Evolutionary conservation across 495 filamentous ascomycete genomes (phyloP), one percentile per base, ranked within the genome.

Genomic region (Melanomma pulvis-pyrius): DNA sequence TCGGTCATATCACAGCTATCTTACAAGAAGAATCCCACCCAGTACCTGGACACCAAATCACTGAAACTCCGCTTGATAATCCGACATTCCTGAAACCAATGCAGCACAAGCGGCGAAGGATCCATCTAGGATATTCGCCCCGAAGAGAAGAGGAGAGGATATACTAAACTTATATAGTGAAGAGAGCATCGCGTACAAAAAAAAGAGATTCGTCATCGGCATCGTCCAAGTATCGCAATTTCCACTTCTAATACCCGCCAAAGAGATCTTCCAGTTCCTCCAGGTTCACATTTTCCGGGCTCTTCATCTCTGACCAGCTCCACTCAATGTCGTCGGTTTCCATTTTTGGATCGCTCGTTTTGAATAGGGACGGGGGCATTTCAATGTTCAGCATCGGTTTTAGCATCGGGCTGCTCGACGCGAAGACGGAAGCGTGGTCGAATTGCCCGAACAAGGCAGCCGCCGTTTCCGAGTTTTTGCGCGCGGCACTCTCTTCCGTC

Each of bases 211-310:
- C 58, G 65, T 68, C 21, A 52, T 25, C n/a, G 55, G 44, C 29
- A 48, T 56, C 48, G 56, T 65, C 15, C 36, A 22, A 41, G 58
- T 25, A 12, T 61, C 28, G 29, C 58, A 56, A 68, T 61, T 50
- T 70, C 19, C 13, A 25, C 50, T 44, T 26, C 63, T 44, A 71
- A 48, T 63, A 90, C 41, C 83, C 85, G 59, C 86, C 82, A 75
- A 98, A 84, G 79, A 97, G 83, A 61, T 92, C 87, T 74, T 98
- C 94, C 1, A 98, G 84, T 81, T 98, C 94, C 49, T 96, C 90
- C 34, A 98, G 82, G 77, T 92, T 91, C 54, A 98, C 86, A 57
- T 85, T 91, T 77, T 98, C 94, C 0, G 92, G 92, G 75, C 88
- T 93, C 63, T 87, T 82, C 67, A 90, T 80, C 67, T 92, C 89